Conservation (phyloP, 768 basidiomycete species). For the Russula vinacea region DNA sequence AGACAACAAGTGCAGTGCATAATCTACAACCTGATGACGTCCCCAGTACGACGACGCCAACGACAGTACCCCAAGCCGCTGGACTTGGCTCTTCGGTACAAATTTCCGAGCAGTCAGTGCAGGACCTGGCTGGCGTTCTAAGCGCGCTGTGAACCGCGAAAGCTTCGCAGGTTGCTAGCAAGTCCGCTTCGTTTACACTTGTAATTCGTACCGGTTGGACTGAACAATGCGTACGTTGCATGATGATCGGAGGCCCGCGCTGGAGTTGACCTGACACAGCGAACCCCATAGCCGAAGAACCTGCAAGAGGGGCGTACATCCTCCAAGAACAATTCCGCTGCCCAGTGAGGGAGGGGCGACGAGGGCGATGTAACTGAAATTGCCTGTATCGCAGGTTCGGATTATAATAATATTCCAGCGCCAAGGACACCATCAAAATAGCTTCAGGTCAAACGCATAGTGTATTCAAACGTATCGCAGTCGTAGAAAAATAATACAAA, state of each 20-base stretch:
- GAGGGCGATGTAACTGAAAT: not conserved
- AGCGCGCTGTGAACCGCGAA: slow-evolving; percentile 3
- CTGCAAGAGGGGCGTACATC: not conserved
- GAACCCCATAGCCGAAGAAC: not conserved
- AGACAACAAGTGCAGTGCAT: not conserved
- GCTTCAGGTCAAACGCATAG: not conserved
- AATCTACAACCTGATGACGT: not conserved
- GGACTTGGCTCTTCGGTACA: not conserved
- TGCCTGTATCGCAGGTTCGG: not conserved
- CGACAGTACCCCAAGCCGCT: not conserved
- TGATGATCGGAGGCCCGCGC: not conserved
- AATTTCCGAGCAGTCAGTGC: slow-evolving; percentile 12
- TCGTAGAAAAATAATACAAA: slow-evolving; percentile 23
- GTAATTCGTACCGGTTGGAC: not conserved
- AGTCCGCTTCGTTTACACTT: not conserved
- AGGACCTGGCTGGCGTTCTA: slow-evolving; percentile 11
- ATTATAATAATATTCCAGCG: not conserved
- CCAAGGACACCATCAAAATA: not conserved
- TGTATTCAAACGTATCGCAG: slow-evolving; percentile 8
- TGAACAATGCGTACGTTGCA: not conserved
- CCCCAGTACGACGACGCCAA: not conserved
- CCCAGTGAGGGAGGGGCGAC: not conserved
- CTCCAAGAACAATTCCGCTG: not conserved
- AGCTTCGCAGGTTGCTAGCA: not conserved
- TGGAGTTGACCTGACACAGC: not conserved